Base-by-base conservation (phyloP, 441 rosid genomes). In the Gossypium gossypioides region DNA sequence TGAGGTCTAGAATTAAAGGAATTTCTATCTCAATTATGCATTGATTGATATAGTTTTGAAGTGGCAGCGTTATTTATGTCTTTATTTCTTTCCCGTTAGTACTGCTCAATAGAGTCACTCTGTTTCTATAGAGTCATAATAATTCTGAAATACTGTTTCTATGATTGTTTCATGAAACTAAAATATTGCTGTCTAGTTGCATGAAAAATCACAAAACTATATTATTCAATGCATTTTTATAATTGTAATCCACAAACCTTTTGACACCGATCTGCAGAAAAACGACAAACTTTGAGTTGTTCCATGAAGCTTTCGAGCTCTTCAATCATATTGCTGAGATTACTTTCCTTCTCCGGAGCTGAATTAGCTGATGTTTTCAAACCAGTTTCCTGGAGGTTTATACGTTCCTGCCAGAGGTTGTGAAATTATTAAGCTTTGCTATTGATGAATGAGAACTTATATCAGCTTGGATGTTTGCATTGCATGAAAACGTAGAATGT, bases 301-400 rank as follows among this genome's bases (percentile, higher is more conserved):
- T 74, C 82, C 68, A 75, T 72, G 75, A 70, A 77, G 78, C 69
- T 62, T 44, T 75, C 74, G 40, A 77, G 76, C 69, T 82, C 77
- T 54, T 68, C 65, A 21, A 74, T 72, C 40, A 56, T 68, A 72
- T 51, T 61, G 24, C 74, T 61, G 51, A 77, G 73, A 63, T 63
- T 69, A 51, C 29, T 18, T 48, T 50, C 66, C 55, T 66, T 72
- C 73, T 74, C 67, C 4, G 21, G 8, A 18, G 46, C 68, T 29
- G 75, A 72, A 27, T 27, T 59, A 42, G 62, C 29, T 18, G 62
- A 18, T 54, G 50, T 19, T 69, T 69, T 22, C 52, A 1, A 12
- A 6, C 51, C 57, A 72, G 32, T 55, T 61, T 72, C 75, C 50
- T 50, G 50, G 69, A 72, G 68, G 44, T 50, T 72, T 72, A 61